These are phyloP conservation scores for Naganishia onofrii DNA, from an alignment of 768 basidiomycete species.

Conservation along the genomic window DNA sequence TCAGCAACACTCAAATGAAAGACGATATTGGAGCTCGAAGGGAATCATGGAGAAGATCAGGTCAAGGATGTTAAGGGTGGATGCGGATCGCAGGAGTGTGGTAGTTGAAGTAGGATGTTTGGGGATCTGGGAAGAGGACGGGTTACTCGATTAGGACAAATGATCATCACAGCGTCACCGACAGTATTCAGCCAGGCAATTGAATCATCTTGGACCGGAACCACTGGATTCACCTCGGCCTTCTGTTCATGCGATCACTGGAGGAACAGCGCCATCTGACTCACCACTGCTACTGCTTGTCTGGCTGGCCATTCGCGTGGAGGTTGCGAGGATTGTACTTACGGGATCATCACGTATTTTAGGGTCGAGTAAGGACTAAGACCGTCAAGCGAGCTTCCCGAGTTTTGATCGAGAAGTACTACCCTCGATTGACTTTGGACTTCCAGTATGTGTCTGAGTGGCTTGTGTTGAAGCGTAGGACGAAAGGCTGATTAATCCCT, in stretches of 20 bases:
- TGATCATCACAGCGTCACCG: no score
- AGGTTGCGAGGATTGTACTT: background rate
- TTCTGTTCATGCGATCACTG: no score
- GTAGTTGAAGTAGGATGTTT: no score
- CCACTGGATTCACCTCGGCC: no score
- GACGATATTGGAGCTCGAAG: background rate
- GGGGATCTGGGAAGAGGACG: no score
- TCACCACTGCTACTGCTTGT: background rate
- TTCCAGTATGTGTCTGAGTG: conserved; percentile 62
- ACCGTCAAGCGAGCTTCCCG: conserved; percentile 99
- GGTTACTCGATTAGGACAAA: no score
- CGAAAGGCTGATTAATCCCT: conserved; percentile 4
- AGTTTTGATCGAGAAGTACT: conserved; percentile 99
- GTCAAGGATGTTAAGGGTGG: no score
- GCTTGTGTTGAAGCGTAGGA: background rate
- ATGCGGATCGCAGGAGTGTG: background rate
- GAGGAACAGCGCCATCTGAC: no score
- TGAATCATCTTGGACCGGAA: no score
- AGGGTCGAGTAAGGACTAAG: conserved; percentile 99
- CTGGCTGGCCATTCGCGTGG: background rate
- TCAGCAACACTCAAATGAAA: no score
- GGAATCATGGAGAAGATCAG: background rate
- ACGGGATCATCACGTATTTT: background rate
- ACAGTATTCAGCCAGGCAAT: no score
- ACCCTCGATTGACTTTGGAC: conserved; percentile 97